Evolutionary conservation across 345 rosid genomes (phyloP), one percentile per base, ranked within the genome.

Genomic region (Ceriops zippeliana): DNA sequence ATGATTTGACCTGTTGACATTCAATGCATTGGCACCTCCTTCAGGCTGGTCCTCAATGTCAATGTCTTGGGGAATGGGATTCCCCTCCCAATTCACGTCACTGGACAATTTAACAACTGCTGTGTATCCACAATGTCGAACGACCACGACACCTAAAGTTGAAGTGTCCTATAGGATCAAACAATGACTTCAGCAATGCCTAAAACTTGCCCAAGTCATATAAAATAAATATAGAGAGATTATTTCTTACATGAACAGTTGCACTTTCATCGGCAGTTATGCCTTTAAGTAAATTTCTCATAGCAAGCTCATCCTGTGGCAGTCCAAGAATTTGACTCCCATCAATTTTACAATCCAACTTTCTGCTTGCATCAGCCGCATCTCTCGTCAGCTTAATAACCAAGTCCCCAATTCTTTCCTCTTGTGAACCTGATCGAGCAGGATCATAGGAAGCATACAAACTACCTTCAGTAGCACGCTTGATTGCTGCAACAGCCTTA

Each of bases 201-300:
- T 21, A 28, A 63, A 78, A 79, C 72, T 35, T 70, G 62, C 69
- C 67, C 63, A 60, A 66, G 59, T 70, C 64, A 76, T 59, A 60
- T 30, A 62, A 5, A 47, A 58, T 47, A 77, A 77, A 52, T 53
- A 82, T 30, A 65, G 21, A 52, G 34, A 81, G 73, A 65, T 73
- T 31, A 37, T 31, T 61, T 59, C 80, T 63, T 22, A 77, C 76
- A 72, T 77, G 80, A 37, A 72, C 76, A 56, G 76, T 77, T 52
- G 80, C 73, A 65, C 80, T 77, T 68, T 77, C 80, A 72, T 72
- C 76, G 42, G 80, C 80, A 11, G 73, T 77, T 63, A 77, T 77
- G 21, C 80, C 80, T 61, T 77, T 77, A 19, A 77, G 70, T 52
- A 77, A 68, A 68, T 77, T 77, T 53, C 80, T 68, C 61, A 20